Conservation (phyloP, 2,329 filamentous ascomycete genomes). For the Botrytis hyacinthi region DNA sequence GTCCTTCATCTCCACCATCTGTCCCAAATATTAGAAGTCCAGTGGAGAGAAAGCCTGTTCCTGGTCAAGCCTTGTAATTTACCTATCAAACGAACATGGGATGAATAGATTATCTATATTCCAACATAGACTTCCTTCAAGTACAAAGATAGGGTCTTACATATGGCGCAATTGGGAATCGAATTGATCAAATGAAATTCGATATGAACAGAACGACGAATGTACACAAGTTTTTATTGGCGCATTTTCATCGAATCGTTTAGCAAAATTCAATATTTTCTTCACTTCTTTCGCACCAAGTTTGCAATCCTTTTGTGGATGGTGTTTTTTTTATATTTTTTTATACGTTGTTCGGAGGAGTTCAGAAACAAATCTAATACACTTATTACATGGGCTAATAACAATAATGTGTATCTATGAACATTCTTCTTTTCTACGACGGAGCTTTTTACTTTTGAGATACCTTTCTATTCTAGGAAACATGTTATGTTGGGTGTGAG, state of each 20-base stretch:
- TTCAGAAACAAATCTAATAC: constrained; percentile 13
- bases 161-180: constrained; percentile 17
- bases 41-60: constrained; percentile 35
- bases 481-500: neutral
- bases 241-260: constrained; percentile 7
- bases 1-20: constrained; percentile 21
- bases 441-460: constrained; percentile 4
- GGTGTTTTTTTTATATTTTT: neutral
- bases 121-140: neutral
- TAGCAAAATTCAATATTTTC: constrained; percentile 18
- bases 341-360: constrained; percentile 20
- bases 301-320: constrained; percentile 1
- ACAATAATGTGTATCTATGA: constrained; percentile 22
- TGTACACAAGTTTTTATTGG: constrained; percentile 24
- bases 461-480: constrained; percentile 6
- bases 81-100: constrained; percentile 14
- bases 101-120: constrained; percentile 4
- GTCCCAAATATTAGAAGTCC: constrained; percentile 7
- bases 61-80: constrained; percentile 37
- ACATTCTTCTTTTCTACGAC: constrained; percentile 12
- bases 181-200: constrained; percentile 21
- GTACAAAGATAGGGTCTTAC: constrained; percentile 20
- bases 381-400: constrained; percentile 18
- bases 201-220: constrained; percentile 28
- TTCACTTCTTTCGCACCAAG: constrained; percentile 12